Base-by-base conservation (phyloP, 345 rosid species). In the Luvunga scandens region DNA sequence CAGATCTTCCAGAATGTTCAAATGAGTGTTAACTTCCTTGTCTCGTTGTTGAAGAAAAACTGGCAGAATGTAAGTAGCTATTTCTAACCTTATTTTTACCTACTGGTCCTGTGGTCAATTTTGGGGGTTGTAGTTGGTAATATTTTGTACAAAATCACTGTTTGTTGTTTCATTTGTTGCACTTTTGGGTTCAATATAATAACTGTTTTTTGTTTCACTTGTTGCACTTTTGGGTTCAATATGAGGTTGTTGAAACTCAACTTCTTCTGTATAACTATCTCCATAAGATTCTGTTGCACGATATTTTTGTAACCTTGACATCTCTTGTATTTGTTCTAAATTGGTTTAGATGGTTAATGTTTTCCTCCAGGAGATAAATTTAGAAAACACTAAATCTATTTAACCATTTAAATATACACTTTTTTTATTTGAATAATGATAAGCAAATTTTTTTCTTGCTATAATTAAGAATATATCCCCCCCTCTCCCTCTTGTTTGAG, bases 1-100 rank as follows among this genome's bases (percentile, higher is more conserved):
- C 97, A 92, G 78, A 89, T 92, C 69, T 90, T 92, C 83, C 97
- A 92, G 86, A 92, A 92, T 36, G 97, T 92, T 27, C 97, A 92
- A 78, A 86, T 92, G 86, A 89, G 93, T 9, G 91, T 92, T 13
- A 92, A 92, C 79, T 92, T 92, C 81, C 91, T 92, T 1, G 97
- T 92, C 27, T 92, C 97, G 0, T 84, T 92, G 82, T 78, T 92
- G 90, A 92, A 92, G 90, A 92, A 92, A 61, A 90, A 90, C 78
- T 92, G 97, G 97, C 97, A 90, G 45, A 92, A 92, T 30, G 97
- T 90, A 31, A 90, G 92, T 81, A 7, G 1, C 72, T 39, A n/a
- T 2, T 18, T 36, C 27, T n/a, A 5, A 61, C 25, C 14, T 30
- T 57, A 66, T 18, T 42, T 65, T 65, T 3, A 19, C 12, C 4